Evolutionary conservation across 1,284 basidiomycete species (phyloP).

Genomic region (Leucoagaricus sp.): DNA sequence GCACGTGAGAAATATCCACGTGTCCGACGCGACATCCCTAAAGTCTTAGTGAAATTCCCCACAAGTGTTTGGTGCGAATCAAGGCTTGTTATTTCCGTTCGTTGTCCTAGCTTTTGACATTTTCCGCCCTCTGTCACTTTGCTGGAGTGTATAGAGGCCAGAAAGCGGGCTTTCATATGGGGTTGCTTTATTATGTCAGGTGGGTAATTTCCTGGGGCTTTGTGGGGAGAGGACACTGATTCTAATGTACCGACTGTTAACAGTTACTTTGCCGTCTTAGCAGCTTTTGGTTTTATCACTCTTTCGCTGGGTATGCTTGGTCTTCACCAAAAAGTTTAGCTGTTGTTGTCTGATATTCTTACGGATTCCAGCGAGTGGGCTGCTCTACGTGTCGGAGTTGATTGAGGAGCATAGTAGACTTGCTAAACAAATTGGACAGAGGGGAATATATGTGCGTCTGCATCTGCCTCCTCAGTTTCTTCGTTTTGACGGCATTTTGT

Average conservation of each 20-base stretch:
- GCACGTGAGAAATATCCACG: constrained; percentile 14
- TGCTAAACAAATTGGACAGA: constrained; percentile 80
- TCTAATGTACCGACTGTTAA: not conserved
- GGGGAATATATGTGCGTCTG: constrained; percentile 82
- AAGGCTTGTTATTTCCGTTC: not conserved
- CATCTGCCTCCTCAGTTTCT: not conserved
- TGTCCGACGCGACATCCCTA: constrained; percentile 4
- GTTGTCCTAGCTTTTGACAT: not conserved
- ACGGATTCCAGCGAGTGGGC: constrained; percentile 72
- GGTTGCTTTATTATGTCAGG: constrained; percentile 55
- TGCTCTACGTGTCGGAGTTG: constrained; percentile 90
- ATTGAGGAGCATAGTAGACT: constrained; percentile 89
- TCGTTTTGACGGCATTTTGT: constrained; percentile 1
- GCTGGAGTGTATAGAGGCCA: constrained; percentile 15
- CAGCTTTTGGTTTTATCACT: constrained; percentile 78
- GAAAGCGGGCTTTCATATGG: constrained; percentile 33
- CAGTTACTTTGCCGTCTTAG: constrained; percentile 67
- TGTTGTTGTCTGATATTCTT: constrained; percentile 15
- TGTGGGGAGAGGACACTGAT: not conserved
- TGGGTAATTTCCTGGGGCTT: constrained; percentile 20
- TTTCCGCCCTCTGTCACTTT: not conserved
- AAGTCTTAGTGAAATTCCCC: constrained; percentile 2
- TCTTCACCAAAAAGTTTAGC: constrained; percentile 2
- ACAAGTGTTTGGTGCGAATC: not conserved
- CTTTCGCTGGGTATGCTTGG: constrained; percentile 67